Evolutionary conservation across 2,329 filamentous ascomycete genomes (phyloP), one percentile per base, ranked within the genome.

Genomic region (Neurospora crassa): DNA sequence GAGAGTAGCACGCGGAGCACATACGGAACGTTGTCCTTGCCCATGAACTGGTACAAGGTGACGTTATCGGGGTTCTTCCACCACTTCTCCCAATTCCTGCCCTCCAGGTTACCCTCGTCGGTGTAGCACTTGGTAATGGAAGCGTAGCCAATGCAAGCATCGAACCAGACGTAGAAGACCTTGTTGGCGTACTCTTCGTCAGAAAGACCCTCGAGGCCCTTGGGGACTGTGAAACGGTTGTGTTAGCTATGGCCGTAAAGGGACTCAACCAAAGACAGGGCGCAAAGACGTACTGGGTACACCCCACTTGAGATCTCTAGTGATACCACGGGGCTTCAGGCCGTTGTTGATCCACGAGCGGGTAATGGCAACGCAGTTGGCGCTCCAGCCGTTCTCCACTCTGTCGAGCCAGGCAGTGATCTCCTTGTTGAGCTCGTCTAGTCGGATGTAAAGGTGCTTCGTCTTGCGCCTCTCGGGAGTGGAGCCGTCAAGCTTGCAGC

Each of bases 41-140:
- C 94, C 89, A 97, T 92, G 85, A 97, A 96, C 83, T 97, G 94
- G 81, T 96, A 97, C 14, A 97, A 87, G 78, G 91, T 88, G 68
- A 97, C 94, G 42, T 97, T 86, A 67, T 97, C 91, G 0, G 93
- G 93, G 80, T 96, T 91, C 78, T 91, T 90, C 94, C 94, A 97
- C 94, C 94, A 97, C 78, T 92, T 87, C 83, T 97, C 90, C 94
- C 94, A 97, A 74, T 96, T 86, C 67, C 90, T 87, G 59, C 83
- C 82, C 3, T 78, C 76, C 16, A 79, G 74, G 72, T 85, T 78
- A 70, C 81, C 80, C 16, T 80, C 79, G 70, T 88, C 85, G 5
- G 94, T 97, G 80, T 97, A 97, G 76, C 89, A 94, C 74, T 92
- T 93, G 1, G 94, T 97, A 76, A 97, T 97, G 1, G 93, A 97